These are phyloP conservation scores for Crithidia acanthocephali DNA, from an alignment of 208 protist species.

Conservation along the genomic window DNA sequence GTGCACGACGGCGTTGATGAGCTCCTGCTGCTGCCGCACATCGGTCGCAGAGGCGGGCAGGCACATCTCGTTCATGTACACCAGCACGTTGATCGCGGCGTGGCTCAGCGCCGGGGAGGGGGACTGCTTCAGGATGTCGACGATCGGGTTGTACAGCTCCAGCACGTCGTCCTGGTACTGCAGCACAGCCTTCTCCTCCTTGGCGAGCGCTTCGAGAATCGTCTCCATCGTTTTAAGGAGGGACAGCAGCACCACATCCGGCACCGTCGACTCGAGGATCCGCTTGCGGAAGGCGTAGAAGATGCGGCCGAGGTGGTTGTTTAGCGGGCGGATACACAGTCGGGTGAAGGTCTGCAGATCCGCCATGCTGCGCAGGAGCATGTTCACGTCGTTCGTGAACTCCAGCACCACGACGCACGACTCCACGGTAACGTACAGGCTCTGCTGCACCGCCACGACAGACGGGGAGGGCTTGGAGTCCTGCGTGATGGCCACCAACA, in stretches of 20 bases:
- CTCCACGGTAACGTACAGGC: constrained; percentile 79
- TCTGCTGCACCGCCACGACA: constrained; percentile 69
- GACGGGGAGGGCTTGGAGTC: constrained; percentile 58
- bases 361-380: constrained; percentile 78
- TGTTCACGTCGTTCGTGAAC: constrained; percentile 77
- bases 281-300: constrained; percentile 83
- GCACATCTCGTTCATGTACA: constrained; percentile 77
- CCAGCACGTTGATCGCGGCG: constrained; percentile 79
- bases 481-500: constrained; percentile 82
- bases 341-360: constrained; percentile 87
- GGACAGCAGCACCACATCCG: constrained; percentile 75
- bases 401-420: constrained; percentile 85
- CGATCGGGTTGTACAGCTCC: constrained; percentile 75
- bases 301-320: constrained; percentile 75
- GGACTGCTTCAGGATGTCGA: constrained; percentile 68
- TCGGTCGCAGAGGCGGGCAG: constrained; percentile 46
- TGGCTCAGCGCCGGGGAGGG: constrained; percentile 75
- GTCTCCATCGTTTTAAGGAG: constrained; percentile 78
- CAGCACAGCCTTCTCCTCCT: constrained; percentile 69
- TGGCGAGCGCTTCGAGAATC: constrained; percentile 61
- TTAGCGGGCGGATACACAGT: constrained; percentile 75
- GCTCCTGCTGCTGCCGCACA: constrained; percentile 65
- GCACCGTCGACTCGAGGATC: constrained; percentile 56
- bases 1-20: constrained; percentile 63
- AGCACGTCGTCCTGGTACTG: constrained; percentile 85